Conservation (phyloP, 2,329 filamentous ascomycete species). For the Zarea fungicola region DNA sequence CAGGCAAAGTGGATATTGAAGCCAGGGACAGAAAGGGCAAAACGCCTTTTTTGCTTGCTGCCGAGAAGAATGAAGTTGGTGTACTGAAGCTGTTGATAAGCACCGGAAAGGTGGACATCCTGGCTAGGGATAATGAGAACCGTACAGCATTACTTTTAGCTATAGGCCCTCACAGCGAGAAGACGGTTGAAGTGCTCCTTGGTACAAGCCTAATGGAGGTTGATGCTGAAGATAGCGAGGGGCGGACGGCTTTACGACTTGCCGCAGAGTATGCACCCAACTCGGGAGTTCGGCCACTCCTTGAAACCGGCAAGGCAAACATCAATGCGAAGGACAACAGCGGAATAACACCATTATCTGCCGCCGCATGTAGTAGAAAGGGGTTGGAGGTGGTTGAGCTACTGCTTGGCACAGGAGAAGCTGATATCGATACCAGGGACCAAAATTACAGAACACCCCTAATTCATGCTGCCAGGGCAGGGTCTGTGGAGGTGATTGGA, state of each 20-base stretch:
- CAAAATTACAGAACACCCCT: too few relatives aligned
- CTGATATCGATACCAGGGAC: neutral
- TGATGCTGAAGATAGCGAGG: neutral
- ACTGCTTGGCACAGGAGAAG: neutral
- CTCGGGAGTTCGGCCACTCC: conserved; percentile 1
- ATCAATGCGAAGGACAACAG: conserved; percentile 3
- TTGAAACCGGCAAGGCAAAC: conserved; percentile 5
- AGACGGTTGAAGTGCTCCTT: neutral
- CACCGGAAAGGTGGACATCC: neutral
- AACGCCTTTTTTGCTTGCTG: neutral
- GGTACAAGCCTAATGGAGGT: neutral
- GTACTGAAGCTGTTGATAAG: neutral
- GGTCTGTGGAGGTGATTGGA: too few relatives aligned
- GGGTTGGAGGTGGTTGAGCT: neutral
- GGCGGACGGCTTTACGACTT: neutral
- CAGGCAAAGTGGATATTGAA: conserved; percentile 5
- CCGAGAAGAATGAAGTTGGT: neutral
- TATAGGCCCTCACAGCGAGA: neutral
- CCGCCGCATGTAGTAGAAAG: neutral
- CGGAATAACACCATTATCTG: neutral
- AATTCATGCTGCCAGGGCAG: too few relatives aligned
- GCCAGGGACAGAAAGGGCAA: neutral
- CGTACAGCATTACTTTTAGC: conserved; percentile 8
- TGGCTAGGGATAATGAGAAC: neutral
- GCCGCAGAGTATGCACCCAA: neutral